phyloP scores from a whole-genome alignment of 805 yeast genomes.

The Yarrowia porcina region DNA sequence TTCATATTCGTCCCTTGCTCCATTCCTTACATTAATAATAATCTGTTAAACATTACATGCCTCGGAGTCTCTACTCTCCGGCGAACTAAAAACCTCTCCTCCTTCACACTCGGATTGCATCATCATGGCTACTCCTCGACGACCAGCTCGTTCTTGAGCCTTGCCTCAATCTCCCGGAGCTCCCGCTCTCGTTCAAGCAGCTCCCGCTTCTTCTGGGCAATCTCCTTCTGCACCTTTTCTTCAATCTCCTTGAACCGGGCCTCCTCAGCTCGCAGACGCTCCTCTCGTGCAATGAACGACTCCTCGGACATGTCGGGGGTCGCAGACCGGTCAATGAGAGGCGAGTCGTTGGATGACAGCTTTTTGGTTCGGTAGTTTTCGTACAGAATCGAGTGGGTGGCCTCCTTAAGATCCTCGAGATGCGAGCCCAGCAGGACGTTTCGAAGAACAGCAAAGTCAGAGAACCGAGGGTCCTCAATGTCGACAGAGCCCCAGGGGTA shows the following conservation, averaged over 20 bases:
- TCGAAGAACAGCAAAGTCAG: conserved; percentile 45
- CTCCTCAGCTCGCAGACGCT: conserved; percentile 42
- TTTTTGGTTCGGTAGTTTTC: conserved; percentile 77
- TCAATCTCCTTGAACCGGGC: conserved; percentile 41
- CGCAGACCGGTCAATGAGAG: conserved; percentile 30
- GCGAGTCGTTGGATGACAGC: conserved; percentile 43
- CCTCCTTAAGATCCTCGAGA: conserved; percentile 73
- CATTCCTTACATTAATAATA: conserved; percentile 16
- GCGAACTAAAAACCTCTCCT: neutral
- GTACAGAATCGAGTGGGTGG: conserved; percentile 71
- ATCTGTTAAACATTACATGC: conserved; percentile 18
- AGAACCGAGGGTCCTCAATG: conserved; percentile 38
- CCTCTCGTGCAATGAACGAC: conserved; percentile 41
- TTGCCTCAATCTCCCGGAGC: conserved; percentile 41
- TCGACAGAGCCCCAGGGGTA: conserved; percentile 62
- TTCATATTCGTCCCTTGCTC: too few species aligned
- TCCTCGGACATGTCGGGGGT: conserved; percentile 42
- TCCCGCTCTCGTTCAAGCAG: conserved; percentile 42
- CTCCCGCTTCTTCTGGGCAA: conserved; percentile 40
- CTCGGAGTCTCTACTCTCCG: neutral
- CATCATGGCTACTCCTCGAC: neutral
- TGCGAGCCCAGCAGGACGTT: conserved; percentile 72
- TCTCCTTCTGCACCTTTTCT: conserved; percentile 39
- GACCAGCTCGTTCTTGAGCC: conserved; percentile 28
- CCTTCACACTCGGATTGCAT: too few species aligned